These are phyloP conservation scores for Chenopodium suecicum DNA, from an alignment of 148 eudicot species.

Conservation along the genomic window DNA sequence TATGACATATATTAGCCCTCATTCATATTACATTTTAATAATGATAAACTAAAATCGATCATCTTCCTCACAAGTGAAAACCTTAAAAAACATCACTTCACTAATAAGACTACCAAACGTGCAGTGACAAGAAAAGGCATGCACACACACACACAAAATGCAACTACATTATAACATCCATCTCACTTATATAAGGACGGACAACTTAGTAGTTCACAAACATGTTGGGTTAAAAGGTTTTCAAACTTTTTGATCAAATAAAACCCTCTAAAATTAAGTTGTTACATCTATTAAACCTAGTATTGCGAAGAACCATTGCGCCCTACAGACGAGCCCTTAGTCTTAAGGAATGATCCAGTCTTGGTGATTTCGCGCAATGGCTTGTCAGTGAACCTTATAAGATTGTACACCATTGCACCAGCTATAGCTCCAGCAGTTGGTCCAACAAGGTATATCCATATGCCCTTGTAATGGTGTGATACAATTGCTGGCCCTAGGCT, in stretches of 20 bases:
- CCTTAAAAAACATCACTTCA: neutral
- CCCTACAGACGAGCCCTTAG: constrained; percentile 22
- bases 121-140: neutral
- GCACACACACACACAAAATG: neutral
- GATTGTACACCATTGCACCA: constrained; percentile 73
- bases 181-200: constrained; percentile 8
- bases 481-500: constrained; percentile 60
- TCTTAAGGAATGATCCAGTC: constrained; percentile 39
- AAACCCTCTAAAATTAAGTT: neutral
- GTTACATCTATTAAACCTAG: constrained; percentile 8
- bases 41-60: neutral
- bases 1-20: too few relatives aligned
- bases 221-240: neutral
- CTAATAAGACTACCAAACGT: neutral
- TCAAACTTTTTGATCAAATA: neutral
- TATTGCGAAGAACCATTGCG: constrained; percentile 13
- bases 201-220: too few relatives aligned
- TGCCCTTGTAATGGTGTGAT: constrained; percentile 33
- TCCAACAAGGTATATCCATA: constrained; percentile 62
- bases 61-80: neutral
- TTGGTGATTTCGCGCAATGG: constrained; percentile 57
- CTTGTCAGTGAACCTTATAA: constrained; percentile 64
- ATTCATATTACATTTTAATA: too few relatives aligned
- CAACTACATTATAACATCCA: neutral
- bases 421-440: constrained; percentile 54